A percentile compares a stretch with the other conserved stretches of the same genome.
These are phyloP conservation scores for Panicum hallii DNA, from an alignment of 202 grass and related monocot genomes.

Conservation along the genomic window DNA sequence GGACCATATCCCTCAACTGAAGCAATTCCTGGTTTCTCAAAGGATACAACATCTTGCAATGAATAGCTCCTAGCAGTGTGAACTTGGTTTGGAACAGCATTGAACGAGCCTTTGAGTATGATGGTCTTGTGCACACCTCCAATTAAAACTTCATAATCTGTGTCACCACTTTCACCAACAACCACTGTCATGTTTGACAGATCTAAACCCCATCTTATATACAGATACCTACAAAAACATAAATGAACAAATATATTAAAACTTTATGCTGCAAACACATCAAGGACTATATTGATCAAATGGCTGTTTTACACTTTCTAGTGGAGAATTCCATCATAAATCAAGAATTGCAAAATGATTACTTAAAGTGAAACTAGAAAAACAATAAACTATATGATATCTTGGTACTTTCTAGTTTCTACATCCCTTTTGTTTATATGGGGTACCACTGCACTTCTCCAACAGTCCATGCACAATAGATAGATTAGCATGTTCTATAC, in stretches of 20 bases:
- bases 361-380: not conserved
- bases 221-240: constrained; percentile 64
- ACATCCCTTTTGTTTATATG: not conserved
- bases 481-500: not conserved
- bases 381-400: not conserved
- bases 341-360: not conserved
- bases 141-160: constrained; percentile 78
- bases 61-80: constrained; percentile 64
- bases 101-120: constrained; percentile 70
- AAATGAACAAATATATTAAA: constrained; percentile 18
- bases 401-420: not conserved
- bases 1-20: constrained; percentile 55
- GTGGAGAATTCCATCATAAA: not conserved
- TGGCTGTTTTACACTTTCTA: not conserved
- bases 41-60: constrained; percentile 64
- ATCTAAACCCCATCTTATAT: constrained; percentile 72
- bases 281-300: not conserved
- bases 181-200: constrained; percentile 71
- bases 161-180: constrained; percentile 81
- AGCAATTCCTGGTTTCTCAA: constrained; percentile 65
- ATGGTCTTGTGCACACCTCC: constrained; percentile 72
- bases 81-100: constrained; percentile 60
- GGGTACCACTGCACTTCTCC: not conserved
- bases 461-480: not conserved
- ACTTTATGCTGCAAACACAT: not conserved